Evolutionary conservation across 305 asterid species (phyloP).

Genomic region (Lippia alba): DNA sequence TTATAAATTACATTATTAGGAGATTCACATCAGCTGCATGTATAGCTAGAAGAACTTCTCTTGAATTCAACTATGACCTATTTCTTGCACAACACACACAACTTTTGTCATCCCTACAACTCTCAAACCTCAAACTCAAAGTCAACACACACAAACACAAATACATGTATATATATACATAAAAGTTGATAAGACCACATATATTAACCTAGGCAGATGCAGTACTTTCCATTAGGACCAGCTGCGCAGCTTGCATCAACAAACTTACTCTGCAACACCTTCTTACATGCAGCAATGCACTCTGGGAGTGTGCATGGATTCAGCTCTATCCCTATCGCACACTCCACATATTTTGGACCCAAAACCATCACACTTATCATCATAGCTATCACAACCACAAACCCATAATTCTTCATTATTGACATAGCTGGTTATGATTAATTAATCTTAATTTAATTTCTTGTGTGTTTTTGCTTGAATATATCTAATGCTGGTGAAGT

Average conservation of each 20-base stretch:
- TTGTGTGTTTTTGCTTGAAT: not conserved
- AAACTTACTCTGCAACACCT: conserved; percentile 45
- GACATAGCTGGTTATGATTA: conserved; percentile 13
- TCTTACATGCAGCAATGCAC: conserved; percentile 60
- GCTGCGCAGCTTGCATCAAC: conserved; percentile 52
- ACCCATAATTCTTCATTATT: conserved; percentile 10
- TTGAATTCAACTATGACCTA: too few relatives aligned
- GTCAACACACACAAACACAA: too few relatives aligned
- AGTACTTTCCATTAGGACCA: conserved; percentile 57
- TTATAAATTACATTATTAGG: too few relatives aligned
- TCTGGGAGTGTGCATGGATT: conserved; percentile 58
- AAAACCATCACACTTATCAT: conserved; percentile 26
- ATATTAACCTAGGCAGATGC: conserved; percentile 52
- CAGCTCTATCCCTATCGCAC: conserved; percentile 54
- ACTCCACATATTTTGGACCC: conserved; percentile 47
- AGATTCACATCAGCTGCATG: too few relatives aligned
- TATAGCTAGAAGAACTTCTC: too few relatives aligned
- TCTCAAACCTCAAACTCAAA: too few relatives aligned
- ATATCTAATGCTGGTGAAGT: not conserved
- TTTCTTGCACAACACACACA: too few relatives aligned
- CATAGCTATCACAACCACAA: conserved; percentile 7
- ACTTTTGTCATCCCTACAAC: too few relatives aligned
- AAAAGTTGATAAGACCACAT: too few relatives aligned
- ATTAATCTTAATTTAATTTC: too few relatives aligned
- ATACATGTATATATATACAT: too few relatives aligned